Evolutionary conservation across 352 stramenopile species (phyloP).

Genomic region (Discostella stelligera): DNA sequence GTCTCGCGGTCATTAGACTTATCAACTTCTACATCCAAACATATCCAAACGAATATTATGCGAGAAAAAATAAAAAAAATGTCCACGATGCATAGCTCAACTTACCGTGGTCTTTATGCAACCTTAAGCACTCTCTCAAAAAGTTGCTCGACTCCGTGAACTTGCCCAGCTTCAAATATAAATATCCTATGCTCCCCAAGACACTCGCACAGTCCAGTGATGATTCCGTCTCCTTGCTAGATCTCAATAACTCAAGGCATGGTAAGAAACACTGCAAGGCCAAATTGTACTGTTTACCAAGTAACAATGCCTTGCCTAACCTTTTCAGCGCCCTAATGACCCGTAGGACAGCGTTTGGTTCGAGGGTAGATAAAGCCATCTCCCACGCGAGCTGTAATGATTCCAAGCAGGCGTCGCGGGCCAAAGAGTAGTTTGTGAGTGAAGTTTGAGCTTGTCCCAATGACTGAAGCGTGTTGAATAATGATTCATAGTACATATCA

Average conservation of each 20-base stretch:
- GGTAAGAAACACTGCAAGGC: constrained; percentile 44
- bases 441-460: constrained; percentile 37
- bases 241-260: constrained; percentile 35
- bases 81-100: background rate
- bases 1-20: constrained; percentile 35
- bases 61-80: constrained; percentile 7
- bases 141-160: constrained; percentile 42
- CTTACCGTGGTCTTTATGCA: constrained; percentile 38
- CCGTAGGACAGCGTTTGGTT: constrained; percentile 6
- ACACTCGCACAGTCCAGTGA: constrained; percentile 31
- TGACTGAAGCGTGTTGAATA: constrained; percentile 32
- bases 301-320: constrained; percentile 34
- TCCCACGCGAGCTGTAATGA: constrained; percentile 37
- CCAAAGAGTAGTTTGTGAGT: constrained; percentile 29
- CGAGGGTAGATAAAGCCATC: constrained; percentile 30
- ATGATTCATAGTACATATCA: constrained; percentile 19
- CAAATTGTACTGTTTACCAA: constrained; percentile 29
- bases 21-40: constrained; percentile 16
- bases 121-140: constrained; percentile 38
- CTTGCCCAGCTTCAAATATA: constrained; percentile 41
- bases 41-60: too few relatives aligned
- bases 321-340: constrained; percentile 36
- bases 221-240: constrained; percentile 32
- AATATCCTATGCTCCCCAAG: constrained; percentile 41
- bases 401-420: constrained; percentile 29